phyloP scores from a whole-genome alignment of 2,329 filamentous ascomycete species.

The Pestalotiopsis sp. region DNA sequence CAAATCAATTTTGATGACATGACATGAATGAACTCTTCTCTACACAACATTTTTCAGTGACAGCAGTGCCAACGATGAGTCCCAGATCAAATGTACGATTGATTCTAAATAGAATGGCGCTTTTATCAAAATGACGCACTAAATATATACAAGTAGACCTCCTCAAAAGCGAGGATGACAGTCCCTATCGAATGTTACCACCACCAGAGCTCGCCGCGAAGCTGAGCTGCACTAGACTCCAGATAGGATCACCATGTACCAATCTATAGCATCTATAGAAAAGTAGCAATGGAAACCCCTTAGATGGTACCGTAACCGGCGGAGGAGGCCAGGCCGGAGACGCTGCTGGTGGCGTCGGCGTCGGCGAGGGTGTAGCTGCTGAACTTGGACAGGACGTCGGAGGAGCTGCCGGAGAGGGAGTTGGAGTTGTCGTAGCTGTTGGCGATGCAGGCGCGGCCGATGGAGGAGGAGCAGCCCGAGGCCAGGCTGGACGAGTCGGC shows the following conservation, averaged over 20 bases:
- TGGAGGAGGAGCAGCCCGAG: slow-evolving; percentile 10
- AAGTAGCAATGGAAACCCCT: background rate
- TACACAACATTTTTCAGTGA: too few relatives aligned
- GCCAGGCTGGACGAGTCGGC: slow-evolving; percentile 1
- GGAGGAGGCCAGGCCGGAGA: slow-evolving; percentile 6
- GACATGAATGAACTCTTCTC: too few relatives aligned
- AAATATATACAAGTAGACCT: slow-evolving; percentile 9
- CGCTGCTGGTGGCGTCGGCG: slow-evolving; percentile 8
- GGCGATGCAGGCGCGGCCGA: slow-evolving; percentile 14
- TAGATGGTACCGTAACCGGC: slow-evolving; percentile 16
- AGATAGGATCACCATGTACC: background rate
- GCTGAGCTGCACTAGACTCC: background rate
- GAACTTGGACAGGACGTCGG: slow-evolving; percentile 15
- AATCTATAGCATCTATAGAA: background rate
- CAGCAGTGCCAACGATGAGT: background rate
- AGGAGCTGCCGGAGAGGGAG: slow-evolving; percentile 12
- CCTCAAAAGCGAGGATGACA: background rate
- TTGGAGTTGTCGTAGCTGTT: slow-evolving; percentile 16
- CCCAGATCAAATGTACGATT: background rate
- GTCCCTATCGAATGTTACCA: background rate
- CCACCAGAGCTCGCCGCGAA: background rate
- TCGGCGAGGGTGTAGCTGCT: slow-evolving; percentile 15
- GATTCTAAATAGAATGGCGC: slow-evolving; percentile 2
- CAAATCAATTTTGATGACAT: too few relatives aligned
- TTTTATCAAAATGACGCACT: background rate